phyloP scores from a whole-genome alignment of 345 rosid species.

The Citrus sp. region DNA sequence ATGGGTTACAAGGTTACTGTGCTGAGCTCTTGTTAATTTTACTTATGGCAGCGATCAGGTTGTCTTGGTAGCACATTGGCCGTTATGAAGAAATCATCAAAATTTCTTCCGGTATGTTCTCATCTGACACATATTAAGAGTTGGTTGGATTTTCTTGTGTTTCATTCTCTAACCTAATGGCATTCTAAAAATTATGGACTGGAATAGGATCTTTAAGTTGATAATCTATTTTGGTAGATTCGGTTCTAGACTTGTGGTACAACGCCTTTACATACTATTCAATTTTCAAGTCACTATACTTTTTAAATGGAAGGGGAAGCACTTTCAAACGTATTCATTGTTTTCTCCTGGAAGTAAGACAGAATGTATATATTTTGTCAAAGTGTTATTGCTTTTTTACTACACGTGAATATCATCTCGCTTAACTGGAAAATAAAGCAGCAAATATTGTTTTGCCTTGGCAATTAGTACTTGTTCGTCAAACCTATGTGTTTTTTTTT shows the following conservation, averaged over 20 bases:
- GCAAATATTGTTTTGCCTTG: not conserved
- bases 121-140: not conserved
- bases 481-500: not conserved
- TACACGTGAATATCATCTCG: not conserved
- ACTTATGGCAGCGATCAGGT: slow-evolving; percentile 71
- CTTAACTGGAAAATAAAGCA: not conserved
- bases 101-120: slow-evolving; percentile 80
- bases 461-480: not conserved
- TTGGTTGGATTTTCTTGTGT: slow-evolving; percentile 4
- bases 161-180: not conserved
- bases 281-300: not conserved
- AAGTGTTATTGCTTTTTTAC: not conserved
- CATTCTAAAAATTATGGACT: not conserved
- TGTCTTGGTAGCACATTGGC: slow-evolving; percentile 92
- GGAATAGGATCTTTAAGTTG: not conserved
- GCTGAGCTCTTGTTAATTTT: slow-evolving; percentile 20
- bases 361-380: not conserved
- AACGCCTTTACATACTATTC: not conserved
- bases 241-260: not conserved
- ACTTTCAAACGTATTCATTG: not conserved
- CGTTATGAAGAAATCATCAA: slow-evolving; percentile 93
- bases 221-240: not conserved
- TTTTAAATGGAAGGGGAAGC: slow-evolving; percentile 1
- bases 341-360: not conserved
- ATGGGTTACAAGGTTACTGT: slow-evolving; percentile 3